phyloP scores from a whole-genome alignment of 1,139 yeast genomes.

The Pneumocystis canis region DNA sequence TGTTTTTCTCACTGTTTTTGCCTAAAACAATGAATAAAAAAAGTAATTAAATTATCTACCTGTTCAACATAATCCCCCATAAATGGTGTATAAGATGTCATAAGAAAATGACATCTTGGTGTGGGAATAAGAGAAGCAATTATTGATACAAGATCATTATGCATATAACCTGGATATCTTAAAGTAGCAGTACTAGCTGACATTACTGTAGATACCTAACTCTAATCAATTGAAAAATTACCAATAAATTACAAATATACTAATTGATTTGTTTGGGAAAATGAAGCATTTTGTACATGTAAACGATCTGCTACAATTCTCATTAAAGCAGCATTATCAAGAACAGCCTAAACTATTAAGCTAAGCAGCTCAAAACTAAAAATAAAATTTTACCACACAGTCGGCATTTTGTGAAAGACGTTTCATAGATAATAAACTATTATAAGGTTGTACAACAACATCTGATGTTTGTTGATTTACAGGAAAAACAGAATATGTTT shows the following conservation, averaged over 20 bases:
- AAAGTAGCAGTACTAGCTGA: conserved; percentile 76
- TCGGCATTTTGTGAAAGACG: conserved; percentile 75
- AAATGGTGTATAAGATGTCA: conserved; percentile 81
- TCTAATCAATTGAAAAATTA: not conserved
- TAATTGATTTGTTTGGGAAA: conserved; percentile 67
- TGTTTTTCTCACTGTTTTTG: conserved; percentile 51
- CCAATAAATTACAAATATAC: conserved; percentile 25
- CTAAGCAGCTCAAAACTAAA: not conserved
- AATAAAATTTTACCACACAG: conserved; percentile 37
- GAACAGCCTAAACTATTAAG: conserved; percentile 29
- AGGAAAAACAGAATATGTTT: conserved; percentile 81
- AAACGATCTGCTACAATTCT: conserved; percentile 45
- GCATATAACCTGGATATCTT: conserved; percentile 84
- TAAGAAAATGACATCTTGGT: conserved; percentile 75
- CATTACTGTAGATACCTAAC: conserved; percentile 46
- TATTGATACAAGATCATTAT: conserved; percentile 71
- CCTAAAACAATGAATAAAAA: conserved; percentile 21
- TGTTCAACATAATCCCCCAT: conserved; percentile 41
- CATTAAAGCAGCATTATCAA: conserved; percentile 77
- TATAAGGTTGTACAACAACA: conserved; percentile 94
- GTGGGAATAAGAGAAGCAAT: conserved; percentile 74
- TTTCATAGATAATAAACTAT: conserved; percentile 65
- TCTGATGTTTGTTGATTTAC: conserved; percentile 62
- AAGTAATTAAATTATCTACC: not conserved
- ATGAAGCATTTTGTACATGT: conserved; percentile 33